These are phyloP conservation scores for Beverwykella pulmonaria DNA, from an alignment of 495 filamentous ascomycete genomes.

Conservation along the genomic window DNA sequence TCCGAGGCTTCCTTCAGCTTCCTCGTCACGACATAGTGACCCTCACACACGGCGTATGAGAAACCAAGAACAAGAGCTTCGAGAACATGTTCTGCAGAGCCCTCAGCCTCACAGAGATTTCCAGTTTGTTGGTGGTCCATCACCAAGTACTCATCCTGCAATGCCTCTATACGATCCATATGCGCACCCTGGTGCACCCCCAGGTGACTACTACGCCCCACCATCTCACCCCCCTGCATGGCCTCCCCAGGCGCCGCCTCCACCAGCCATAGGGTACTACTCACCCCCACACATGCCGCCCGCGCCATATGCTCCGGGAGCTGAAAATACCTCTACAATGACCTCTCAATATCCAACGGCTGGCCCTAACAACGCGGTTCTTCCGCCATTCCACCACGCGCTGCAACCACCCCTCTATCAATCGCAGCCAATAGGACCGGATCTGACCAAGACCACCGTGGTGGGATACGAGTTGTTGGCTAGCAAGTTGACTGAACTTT, in stretches of 20 bases:
- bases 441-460: constrained; percentile 54
- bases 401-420: constrained; percentile 32
- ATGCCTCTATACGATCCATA: constrained; percentile 14
- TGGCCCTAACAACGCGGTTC: constrained; percentile 4
- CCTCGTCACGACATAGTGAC: constrained; percentile 32
- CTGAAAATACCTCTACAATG: constrained; percentile 29
- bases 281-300: constrained; percentile 28
- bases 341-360: constrained; percentile 13
- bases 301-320: constrained; percentile 9
- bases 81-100: constrained; percentile 37
- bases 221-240: constrained; percentile 17
- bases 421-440: constrained; percentile 28
- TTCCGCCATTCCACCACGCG: constrained; percentile 9
- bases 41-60: constrained; percentile 25
- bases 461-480: constrained; percentile 72
- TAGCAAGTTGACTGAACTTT: constrained; percentile 56
- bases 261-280: constrained; percentile 23
- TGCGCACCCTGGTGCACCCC: constrained; percentile 14
- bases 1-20: constrained; percentile 24
- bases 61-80: constrained; percentile 34
- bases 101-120: constrained; percentile 36
- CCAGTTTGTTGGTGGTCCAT: constrained; percentile 24
- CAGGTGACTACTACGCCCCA: constrained; percentile 12
- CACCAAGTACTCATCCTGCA: constrained; percentile 19
- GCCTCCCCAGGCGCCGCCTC: constrained; percentile 19